Conservation (phyloP, 2,329 filamentous ascomycete species). For the Diaporthe batatas region DNA sequence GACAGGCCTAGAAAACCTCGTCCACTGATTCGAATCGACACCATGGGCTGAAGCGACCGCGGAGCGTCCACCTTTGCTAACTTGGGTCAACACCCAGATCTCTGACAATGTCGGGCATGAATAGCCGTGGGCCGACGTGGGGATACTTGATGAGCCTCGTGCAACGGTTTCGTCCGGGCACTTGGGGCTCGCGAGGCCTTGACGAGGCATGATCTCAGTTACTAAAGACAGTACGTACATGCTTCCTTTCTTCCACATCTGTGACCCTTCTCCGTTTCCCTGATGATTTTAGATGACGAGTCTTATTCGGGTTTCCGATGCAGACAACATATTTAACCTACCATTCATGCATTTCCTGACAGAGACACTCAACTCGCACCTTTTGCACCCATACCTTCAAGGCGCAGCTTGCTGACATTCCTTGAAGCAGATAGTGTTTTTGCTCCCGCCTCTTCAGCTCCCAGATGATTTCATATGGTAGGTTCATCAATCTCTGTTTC, state of each 20-base stretch:
- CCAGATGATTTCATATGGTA: slow-evolving; percentile 13
- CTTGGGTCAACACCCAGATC: slow-evolving; percentile 7
- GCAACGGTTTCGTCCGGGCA: not conserved
- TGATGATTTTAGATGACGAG: slow-evolving; percentile 79
- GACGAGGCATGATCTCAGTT: not conserved
- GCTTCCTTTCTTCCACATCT: not conserved
- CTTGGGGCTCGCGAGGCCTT: not conserved
- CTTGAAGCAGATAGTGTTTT: slow-evolving; percentile 18
- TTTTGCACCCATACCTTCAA: slow-evolving; percentile 28
- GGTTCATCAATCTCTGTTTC: slow-evolving; percentile 15
- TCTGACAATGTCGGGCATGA: not conserved
- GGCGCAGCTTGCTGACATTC: slow-evolving; percentile 33
- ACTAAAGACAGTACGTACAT: slow-evolving; percentile 2
- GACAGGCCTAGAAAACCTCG: slow-evolving; percentile 99
- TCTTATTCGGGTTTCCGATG: slow-evolving; percentile 81
- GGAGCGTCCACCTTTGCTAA: slow-evolving; percentile 24
- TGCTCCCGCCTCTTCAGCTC: too few species aligned
- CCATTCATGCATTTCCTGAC: slow-evolving; percentile 76
- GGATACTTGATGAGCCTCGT: not conserved
- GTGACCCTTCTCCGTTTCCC: slow-evolving; percentile 41
- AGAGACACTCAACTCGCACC: slow-evolving; percentile 47
- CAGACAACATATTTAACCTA: slow-evolving; percentile 74
- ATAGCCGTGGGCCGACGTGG: not conserved
- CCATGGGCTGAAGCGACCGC: slow-evolving; percentile 13
- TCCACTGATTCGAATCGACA: slow-evolving; percentile 78